Evolutionary conservation across 2,329 filamentous ascomycete genomes (phyloP).

Genomic region (Penicillium palitans): DNA sequence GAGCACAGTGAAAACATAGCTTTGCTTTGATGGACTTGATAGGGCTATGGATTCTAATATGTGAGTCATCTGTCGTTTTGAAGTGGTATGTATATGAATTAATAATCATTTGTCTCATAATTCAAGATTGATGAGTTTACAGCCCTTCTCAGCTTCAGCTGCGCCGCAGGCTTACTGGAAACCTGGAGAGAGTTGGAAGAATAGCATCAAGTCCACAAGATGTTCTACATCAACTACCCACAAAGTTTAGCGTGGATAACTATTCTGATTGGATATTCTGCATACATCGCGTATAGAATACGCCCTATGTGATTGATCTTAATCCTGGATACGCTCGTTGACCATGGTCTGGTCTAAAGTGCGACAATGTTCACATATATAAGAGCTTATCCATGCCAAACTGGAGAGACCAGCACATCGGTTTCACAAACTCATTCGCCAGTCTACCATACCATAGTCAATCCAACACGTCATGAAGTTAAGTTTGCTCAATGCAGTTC

Average conservation of each 20-base stretch:
- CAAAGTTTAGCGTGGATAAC: neutral
- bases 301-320: neutral
- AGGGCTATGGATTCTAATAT: neutral
- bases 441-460: neutral
- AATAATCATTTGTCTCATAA: too few relatives aligned
- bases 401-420: neutral
- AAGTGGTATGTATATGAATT: too few relatives aligned
- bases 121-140: neutral
- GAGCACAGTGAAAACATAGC: neutral
- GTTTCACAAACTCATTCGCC: neutral
- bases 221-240: neutral
- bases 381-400: neutral
- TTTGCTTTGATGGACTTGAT: neutral
- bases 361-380: neutral
- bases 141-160: neutral
- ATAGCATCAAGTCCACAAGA: neutral
- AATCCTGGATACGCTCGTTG: neutral
- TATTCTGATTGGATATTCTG: neutral
- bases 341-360: neutral
- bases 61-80: neutral
- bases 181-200: neutral
- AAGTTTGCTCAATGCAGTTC: neutral
- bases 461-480: neutral
- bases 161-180: neutral
- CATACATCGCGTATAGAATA: neutral